phyloP scores from a whole-genome alignment of 2,329 filamentous ascomycete species.

The Monosporascus sp. region DNA sequence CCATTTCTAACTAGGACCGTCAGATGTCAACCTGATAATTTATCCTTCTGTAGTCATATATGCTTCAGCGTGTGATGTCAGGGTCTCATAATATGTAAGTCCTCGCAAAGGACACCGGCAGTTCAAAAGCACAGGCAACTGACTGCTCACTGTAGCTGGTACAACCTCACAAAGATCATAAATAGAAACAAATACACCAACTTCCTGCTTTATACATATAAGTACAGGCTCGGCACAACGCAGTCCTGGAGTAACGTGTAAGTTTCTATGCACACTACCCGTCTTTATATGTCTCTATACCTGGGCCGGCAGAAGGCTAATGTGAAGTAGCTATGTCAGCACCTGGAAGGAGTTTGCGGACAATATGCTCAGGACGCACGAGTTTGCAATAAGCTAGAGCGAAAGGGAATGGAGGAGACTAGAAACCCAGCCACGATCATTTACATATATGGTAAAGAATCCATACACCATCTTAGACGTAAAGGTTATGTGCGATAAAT shows the following conservation, averaged over 20 bases:
- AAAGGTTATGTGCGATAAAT: no score
- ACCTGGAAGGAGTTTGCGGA: neutral
- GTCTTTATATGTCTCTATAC: neutral
- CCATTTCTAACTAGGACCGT: no score
- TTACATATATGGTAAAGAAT: no score
- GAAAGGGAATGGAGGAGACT: neutral
- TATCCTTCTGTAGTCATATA: no score
- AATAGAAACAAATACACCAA: constrained; percentile 2
- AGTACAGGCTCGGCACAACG: constrained; percentile 4
- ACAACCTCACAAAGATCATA: constrained; percentile 3
- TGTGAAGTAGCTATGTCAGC: neutral
- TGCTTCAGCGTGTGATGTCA: no score
- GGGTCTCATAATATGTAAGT: no score
- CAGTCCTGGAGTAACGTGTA: constrained; percentile 10
- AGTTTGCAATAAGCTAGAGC: neutral
- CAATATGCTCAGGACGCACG: neutral
- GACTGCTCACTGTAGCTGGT: neutral
- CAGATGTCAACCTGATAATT: no score
- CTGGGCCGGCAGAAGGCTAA: neutral
- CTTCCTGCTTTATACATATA: constrained; percentile 4
- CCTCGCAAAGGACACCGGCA: no score
- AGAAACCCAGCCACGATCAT: neutral
- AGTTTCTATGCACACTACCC: neutral
- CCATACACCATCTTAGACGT: no score
- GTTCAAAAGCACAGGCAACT: no score